These are phyloP conservation scores for Chaetomidium leptoderma DNA, from an alignment of 495 filamentous ascomycete genomes.

Conservation along the genomic window DNA sequence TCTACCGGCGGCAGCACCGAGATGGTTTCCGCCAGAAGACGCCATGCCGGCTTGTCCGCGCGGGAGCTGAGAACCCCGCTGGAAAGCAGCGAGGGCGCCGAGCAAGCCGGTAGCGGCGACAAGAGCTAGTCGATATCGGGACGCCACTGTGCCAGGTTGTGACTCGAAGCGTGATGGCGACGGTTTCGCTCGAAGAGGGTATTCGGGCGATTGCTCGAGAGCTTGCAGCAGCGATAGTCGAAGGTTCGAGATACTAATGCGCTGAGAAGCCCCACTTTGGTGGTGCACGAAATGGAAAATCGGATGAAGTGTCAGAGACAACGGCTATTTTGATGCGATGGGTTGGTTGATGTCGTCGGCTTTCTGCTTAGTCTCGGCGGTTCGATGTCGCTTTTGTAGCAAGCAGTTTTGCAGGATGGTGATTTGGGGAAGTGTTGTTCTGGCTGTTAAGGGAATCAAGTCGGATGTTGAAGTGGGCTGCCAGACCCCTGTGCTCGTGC, in stretches of 20 bases:
- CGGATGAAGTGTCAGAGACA: not conserved
- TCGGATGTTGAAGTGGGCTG: too few relatives aligned
- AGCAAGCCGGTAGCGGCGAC: constrained; percentile 8
- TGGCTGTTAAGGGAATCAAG: too few relatives aligned
- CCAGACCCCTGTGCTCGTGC: too few relatives aligned
- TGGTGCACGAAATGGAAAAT: not conserved
- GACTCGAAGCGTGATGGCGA: not conserved
- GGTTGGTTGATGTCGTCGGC: not conserved
- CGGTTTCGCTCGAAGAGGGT: not conserved
- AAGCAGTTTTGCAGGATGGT: too few relatives aligned
- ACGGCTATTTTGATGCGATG: not conserved
- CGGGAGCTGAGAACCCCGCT: not conserved
- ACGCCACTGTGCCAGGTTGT: constrained; percentile 10
- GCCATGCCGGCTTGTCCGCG: constrained; percentile 40
- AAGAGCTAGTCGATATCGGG: constrained; percentile 6
- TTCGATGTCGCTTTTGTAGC: not conserved
- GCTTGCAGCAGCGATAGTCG: not conserved
- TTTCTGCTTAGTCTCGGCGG: not conserved
- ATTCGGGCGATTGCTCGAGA: not conserved
- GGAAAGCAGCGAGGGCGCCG: constrained; percentile 10
- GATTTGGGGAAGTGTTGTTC: not conserved
- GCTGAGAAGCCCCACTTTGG: not conserved
- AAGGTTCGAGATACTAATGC: not conserved
- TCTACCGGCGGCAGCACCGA: constrained; percentile 44
- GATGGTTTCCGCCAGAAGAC: constrained; percentile 25